Base-by-base conservation (phyloP, 2,329 filamentous ascomycete species). In the Sporothrix mexicana region DNA sequence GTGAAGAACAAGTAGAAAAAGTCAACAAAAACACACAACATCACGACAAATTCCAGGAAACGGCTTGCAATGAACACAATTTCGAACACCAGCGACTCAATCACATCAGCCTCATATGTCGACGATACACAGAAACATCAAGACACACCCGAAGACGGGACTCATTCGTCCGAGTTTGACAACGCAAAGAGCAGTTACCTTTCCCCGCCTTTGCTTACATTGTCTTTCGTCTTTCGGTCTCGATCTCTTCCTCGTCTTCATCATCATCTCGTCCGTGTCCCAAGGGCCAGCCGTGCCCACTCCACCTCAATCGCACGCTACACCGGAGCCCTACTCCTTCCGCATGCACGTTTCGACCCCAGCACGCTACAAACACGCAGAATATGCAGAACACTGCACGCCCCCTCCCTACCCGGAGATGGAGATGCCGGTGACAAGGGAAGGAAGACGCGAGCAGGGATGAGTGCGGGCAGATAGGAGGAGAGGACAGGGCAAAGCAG, bases 351-450 rank as follows among this genome's bases (percentile, higher is more conserved):
- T 12, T 12, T 47, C 8, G 20, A 45, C 41, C 20, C 10, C 57
- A 36, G 9, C 23, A 41, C 47, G 30, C 30, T 36, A 7, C 30
- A 36, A 36, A 36, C 30, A 36, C 30, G 30, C 30, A 36, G 30
- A 36, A 36, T 7, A 36, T 7, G 30, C 20, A 17, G 55, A 36
- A 10, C 23, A 41, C 47, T 30, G 66, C 66, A 69, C 30, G 49
- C 47, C 30, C 49, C 49, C 47, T 69, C 66, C 47, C 49, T 69
- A 55, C 30, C 49, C n/a, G 49, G 66, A 30, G 66, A 43, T 43
- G 66, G n/a, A 20, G 17, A 69, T 55, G 49, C 30, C 9, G 30
- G 8, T 1, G 30, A 12, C 17, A 55, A 9, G 36, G 17, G 59
- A n/a, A 10, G 55, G 20, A 8, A 20, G 47, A 15, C 25, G 25